Base-by-base conservation (phyloP, 2,329 filamentous ascomycete species). In the Alternaria metachromatica region DNA sequence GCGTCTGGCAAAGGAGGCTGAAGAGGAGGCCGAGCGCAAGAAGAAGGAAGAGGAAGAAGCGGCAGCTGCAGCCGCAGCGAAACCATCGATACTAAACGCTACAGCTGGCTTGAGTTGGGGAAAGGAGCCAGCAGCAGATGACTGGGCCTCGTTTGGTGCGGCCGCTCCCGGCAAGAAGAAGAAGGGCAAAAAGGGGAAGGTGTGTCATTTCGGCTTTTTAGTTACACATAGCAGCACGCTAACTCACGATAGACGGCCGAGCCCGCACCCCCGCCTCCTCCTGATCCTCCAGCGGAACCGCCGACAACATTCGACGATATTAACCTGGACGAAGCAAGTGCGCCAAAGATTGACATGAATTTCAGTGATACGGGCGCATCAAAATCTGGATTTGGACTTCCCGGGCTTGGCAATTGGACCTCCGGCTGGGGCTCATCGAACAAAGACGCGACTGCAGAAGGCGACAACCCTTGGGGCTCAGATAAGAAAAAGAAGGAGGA, bases 301-400 rank as follows among this genome's bases (percentile, higher is more conserved):
- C 78, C 80, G 58, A 81, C 80, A 72, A 81, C 79, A 56, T 83
- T 84, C 66, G 81, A 84, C 69, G 82, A 83, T 57, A 80, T 84
- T 70, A 77, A 80, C 71, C 74, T 84, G 68, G 77, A 84, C 77
- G 80, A 85, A 60, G 72, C 66, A 37, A 67, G 63, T 49, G 81
- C 80, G 55, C 83, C 83, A 21, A 83, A 84, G 73, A 80, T 85
- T 67, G 82, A 84, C 63, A 76, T 85, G 64, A 81, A 80, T 64
- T 82, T 84, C 65, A 81, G 80, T 49, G 74, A 76, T 51, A 67
- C 72, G 21, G 68, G 66, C 20, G 63, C 64, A 56, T 44, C 64
- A 15, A 75, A 76, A 70, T 70, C 74, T 65, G 65, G 64, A 60
- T 72, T 74, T 48, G 65, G 71, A 41, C 70, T 78, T 55, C 51